Conservation (phyloP, 192 early-diverging fungal species). For the Entrophospora sp. region DNA sequence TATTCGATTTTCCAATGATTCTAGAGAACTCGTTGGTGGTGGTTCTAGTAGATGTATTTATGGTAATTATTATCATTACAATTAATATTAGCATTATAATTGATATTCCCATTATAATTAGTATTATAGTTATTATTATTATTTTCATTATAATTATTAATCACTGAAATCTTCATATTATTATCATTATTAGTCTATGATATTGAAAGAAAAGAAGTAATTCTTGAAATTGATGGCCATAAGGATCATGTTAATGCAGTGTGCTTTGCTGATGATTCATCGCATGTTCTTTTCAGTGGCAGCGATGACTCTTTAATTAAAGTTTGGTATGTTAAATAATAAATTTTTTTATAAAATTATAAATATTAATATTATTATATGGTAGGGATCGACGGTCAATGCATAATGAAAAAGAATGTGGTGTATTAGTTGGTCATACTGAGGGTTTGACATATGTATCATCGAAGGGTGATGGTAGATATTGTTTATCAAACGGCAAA, state of each 20-base stretch:
- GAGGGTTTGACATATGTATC: slow-evolving; percentile 64
- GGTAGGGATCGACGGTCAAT: slow-evolving; percentile 55
- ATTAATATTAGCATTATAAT: too few species aligned
- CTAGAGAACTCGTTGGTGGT: slow-evolving; percentile 52
- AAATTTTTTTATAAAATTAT: too few species aligned
- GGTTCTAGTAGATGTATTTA: slow-evolving; percentile 22
- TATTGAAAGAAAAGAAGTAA: slow-evolving; percentile 38
- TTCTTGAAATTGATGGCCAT: slow-evolving; percentile 46
- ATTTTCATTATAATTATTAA: too few species aligned
- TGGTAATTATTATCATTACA: too few species aligned
- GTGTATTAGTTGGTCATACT: slow-evolving; percentile 58
- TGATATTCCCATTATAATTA: too few species aligned
- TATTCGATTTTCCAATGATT: slow-evolving; percentile 50
- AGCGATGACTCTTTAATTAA: slow-evolving; percentile 50
- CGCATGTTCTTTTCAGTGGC: slow-evolving; percentile 53
- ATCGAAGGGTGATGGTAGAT: slow-evolving; percentile 55
- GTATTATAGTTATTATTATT: too few species aligned
- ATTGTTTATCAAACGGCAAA: slow-evolving; percentile 58
- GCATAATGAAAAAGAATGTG: slow-evolving; percentile 34
- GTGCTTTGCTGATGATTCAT: slow-evolving; percentile 39
- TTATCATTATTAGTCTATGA: slow-evolving; percentile 60
- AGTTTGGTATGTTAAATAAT: too few species aligned
- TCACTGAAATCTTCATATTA: too few species aligned
- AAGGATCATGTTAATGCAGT: slow-evolving; percentile 60
- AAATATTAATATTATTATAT: too few species aligned